Evolutionary conservation across 2,329 filamentous ascomycete genomes (phyloP).

Genomic region (Helminthosporium solani): DNA sequence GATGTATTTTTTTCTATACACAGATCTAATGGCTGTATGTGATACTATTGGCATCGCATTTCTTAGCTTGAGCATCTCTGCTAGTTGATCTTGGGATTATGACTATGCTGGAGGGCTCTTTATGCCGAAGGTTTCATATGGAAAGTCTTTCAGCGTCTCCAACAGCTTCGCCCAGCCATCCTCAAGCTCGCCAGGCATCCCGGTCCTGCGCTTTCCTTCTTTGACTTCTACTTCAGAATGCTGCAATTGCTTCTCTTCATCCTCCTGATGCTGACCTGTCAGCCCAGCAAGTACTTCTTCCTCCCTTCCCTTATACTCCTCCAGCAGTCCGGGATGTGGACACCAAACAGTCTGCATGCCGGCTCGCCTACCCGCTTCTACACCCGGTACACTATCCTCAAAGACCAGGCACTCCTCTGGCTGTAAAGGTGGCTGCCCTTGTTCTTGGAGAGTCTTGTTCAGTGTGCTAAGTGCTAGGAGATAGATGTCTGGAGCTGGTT

Average conservation of each 20-base stretch:
- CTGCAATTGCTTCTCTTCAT: conserved; percentile 44
- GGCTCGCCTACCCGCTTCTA: conserved; percentile 84
- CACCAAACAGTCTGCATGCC: conserved; percentile 96
- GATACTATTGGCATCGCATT: too few species aligned
- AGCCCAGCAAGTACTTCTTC: conserved; percentile 78
- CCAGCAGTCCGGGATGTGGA: conserved; percentile 75
- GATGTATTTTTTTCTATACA: too few species aligned
- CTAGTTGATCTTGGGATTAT: too few species aligned
- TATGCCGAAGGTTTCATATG: conserved; percentile 62
- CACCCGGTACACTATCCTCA: conserved; percentile 90
- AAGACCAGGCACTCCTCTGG: conserved; percentile 94
- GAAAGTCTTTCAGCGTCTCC: conserved; percentile 58
- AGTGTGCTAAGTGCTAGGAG: conserved; percentile 80
- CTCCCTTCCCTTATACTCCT: conserved; percentile 75
- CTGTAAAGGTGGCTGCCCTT: conserved; percentile 61
- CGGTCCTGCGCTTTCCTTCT: conserved; percentile 44
- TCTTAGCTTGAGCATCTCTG: too few species aligned
- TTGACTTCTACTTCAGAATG: conserved; percentile 40
- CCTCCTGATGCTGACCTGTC: conserved; percentile 68
- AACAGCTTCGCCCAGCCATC: conserved; percentile 62
- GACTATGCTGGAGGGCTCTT: not conserved
- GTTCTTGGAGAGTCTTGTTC: conserved; percentile 68
- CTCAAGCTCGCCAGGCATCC: conserved; percentile 55
- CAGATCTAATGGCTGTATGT: too few species aligned
- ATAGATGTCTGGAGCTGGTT: conserved; percentile 94